Base-by-base conservation (phyloP, 179 eudicot genomes). In the Beta lomatogona region DNA sequence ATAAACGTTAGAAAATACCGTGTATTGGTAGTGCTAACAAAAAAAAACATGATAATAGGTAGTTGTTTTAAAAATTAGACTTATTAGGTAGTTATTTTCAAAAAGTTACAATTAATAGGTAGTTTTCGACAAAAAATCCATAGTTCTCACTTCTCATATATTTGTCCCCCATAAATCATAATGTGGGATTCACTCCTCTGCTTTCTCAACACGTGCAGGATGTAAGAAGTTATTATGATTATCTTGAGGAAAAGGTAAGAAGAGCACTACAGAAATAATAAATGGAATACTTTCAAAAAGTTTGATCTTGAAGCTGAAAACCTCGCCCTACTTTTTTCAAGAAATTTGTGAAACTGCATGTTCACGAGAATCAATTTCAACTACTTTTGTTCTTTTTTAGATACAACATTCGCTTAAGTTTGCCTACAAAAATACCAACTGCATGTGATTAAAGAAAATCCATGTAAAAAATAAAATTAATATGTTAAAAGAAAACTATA, bases 311-410 rank as follows among this genome's bases (percentile, higher is more conserved):
- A 45, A 71, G 55, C 54, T 6, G 16, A 5, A n/a, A 18, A 48
- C 22, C 44, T 71, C 9, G 5, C 25, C 25, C 8, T 12, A 9
- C 21, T 70, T 46, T 70, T 45, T 21, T 12, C 8, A 57, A 0
- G 18, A 41, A 57, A 55, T n/a, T 54, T 70, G 21, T 44, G 31
- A 13, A 13, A 55, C 50, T 67, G 21, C 67, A 82, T 57, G 80
- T 76, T 70, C 80, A 77, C 80, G 68, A 61, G 85, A 71, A 82
- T 72, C 81, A 82, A 71, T 52, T 77, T 6, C 58, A 82, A 63
- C 84, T 9, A 36, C 46, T 71, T 77, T 77, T 77, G 68, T 36
- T 81, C 55, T 50, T 31, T 71, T 54, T 67, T 65, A 45, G n/a
- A 68, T 69, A 77, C 71, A 61, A 63, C 73, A 71, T 82, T 71